These are phyloP conservation scores for Cyclanthera cordifolia DNA, from an alignment of 306 rosid species.

Conservation along the genomic window DNA sequence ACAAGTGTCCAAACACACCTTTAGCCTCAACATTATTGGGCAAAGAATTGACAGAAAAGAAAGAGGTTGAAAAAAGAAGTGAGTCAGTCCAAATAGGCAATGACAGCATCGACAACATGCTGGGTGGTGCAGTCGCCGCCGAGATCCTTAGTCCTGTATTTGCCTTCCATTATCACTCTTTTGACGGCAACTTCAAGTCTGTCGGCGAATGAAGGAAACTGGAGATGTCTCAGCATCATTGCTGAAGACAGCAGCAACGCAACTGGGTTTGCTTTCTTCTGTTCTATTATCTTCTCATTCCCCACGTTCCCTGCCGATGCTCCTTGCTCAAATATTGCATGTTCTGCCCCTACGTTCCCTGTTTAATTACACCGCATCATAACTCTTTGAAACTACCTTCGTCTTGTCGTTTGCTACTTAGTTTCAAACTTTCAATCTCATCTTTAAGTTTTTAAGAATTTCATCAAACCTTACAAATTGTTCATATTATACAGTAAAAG, in stretches of 20 bases:
- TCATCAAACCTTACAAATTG: too few species aligned
- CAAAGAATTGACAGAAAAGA: too few species aligned
- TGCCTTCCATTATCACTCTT: slow-evolving; percentile 51
- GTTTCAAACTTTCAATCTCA: too few species aligned
- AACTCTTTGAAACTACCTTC: too few species aligned
- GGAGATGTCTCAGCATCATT: slow-evolving; percentile 93
- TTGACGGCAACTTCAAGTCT: slow-evolving; percentile 70
- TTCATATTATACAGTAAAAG: too few species aligned
- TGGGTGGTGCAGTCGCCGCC: slow-evolving; percentile 71
- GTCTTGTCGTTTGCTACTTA: too few species aligned
- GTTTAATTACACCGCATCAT: too few species aligned
- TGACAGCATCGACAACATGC: slow-evolving; percentile 74
- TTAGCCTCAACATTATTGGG: too few species aligned
- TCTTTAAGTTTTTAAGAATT: too few species aligned
- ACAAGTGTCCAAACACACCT: too few species aligned
- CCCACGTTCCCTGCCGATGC: slow-evolving; percentile 95
- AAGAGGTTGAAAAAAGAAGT: too few species aligned
- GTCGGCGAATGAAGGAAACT: slow-evolving; percentile 81
- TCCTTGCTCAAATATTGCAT: slow-evolving; percentile 91
- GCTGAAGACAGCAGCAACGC: slow-evolving; percentile 83
- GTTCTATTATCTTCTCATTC: slow-evolving; percentile 35
- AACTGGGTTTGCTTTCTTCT: slow-evolving; percentile 76
- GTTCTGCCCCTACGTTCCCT: slow-evolving; percentile 88
- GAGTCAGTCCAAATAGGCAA: slow-evolving; percentile 47
- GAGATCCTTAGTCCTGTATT: slow-evolving; percentile 60